phyloP scores from a whole-genome alignment of 2,329 filamentous ascomycete genomes.

The Pyrenochaeta sp. region DNA sequence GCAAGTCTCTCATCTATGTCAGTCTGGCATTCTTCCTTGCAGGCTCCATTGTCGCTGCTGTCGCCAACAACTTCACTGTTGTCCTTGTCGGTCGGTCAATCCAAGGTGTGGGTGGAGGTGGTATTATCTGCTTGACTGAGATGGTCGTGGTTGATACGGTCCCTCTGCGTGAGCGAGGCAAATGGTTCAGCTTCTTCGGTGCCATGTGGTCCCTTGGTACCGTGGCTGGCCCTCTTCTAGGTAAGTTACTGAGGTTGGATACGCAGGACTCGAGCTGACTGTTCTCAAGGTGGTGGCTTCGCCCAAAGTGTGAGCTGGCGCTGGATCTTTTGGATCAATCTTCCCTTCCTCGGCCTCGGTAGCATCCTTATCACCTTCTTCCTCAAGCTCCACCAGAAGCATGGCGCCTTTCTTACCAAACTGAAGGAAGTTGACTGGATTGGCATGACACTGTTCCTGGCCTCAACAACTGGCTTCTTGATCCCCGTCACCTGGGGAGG shows the following conservation, averaged over 20 bases:
- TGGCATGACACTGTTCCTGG: constrained; percentile 68
- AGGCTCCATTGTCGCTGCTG: constrained; percentile 47
- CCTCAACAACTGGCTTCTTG: constrained; percentile 64
- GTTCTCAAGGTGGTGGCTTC: constrained; percentile 57
- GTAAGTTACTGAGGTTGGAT: constrained; percentile 12
- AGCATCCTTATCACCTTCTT: constrained; percentile 59
- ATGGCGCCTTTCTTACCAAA: constrained; percentile 57
- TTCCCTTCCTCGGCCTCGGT: constrained; percentile 63
- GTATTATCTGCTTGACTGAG: constrained; percentile 52
- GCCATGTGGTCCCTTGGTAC: constrained; percentile 64
- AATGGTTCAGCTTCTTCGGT: constrained; percentile 52
- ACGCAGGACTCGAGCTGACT: constrained; percentile 2
- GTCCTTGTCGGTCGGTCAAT: constrained; percentile 48
- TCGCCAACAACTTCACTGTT: constrained; percentile 49
- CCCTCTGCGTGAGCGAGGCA: constrained; percentile 52
- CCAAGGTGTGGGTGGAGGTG: constrained; percentile 53
- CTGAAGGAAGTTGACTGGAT: constrained; percentile 67
- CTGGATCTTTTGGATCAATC: constrained; percentile 72
- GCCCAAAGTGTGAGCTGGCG: constrained; percentile 62
- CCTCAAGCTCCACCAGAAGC: constrained; percentile 59
- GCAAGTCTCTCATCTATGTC: constrained; percentile 48
- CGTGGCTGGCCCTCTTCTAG: constrained; percentile 57
- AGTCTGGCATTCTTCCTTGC: constrained; percentile 45
- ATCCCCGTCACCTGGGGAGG: constrained; percentile 71
- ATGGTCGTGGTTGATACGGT: constrained; percentile 57